These are phyloP conservation scores for Blastobotrys illinoisensis DNA, from an alignment of 1,139 yeast species.

Conservation along the genomic window DNA sequence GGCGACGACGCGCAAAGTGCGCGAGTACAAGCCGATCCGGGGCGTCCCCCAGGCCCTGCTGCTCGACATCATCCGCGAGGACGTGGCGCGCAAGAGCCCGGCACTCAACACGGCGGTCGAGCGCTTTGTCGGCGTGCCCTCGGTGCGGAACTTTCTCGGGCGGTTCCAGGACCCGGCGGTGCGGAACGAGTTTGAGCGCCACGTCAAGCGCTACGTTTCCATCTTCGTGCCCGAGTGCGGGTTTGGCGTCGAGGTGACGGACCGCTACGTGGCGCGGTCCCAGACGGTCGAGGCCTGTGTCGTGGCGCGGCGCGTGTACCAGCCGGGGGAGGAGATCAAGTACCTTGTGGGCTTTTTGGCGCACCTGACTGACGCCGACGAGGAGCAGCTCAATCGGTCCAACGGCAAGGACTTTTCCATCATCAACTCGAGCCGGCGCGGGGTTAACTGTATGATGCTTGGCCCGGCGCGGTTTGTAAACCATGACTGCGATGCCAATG, in stretches of 20 bases:
- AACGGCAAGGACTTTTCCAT: constrained; percentile 38
- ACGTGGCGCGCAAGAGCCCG: constrained; percentile 19
- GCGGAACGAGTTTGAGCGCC: constrained; percentile 35
- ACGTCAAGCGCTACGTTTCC: constrained; percentile 35
- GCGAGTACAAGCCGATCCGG: constrained; percentile 27
- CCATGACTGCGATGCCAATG: constrained; percentile 43
- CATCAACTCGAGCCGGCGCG: constrained; percentile 35
- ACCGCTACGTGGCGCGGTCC: constrained; percentile 34
- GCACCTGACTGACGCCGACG: constrained; percentile 34
- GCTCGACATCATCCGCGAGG: constrained; percentile 19
- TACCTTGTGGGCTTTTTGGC: constrained; percentile 39
- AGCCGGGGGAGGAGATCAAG: constrained; percentile 34
- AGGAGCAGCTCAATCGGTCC: constrained; percentile 25
- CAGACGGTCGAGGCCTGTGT: constrained; percentile 38
- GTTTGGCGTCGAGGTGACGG: constrained; percentile 41
- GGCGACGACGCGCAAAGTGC: constrained; percentile 35
- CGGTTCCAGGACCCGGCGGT: constrained; percentile 25
- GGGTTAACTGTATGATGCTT: constrained; percentile 39
- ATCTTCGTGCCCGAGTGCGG: constrained; percentile 37
- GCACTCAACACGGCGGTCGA: constrained; percentile 23
- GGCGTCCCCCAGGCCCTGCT: constrained; percentile 22
- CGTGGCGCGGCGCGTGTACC: constrained; percentile 32
- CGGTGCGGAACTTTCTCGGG: constrained; percentile 29
- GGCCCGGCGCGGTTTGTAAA: constrained; percentile 47
- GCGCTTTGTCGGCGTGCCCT: constrained; percentile 28